Evolutionary conservation across 495 filamentous ascomycete genomes (phyloP), one percentile per base, ranked within the genome.

Genomic region (Xylaria venustula): DNA sequence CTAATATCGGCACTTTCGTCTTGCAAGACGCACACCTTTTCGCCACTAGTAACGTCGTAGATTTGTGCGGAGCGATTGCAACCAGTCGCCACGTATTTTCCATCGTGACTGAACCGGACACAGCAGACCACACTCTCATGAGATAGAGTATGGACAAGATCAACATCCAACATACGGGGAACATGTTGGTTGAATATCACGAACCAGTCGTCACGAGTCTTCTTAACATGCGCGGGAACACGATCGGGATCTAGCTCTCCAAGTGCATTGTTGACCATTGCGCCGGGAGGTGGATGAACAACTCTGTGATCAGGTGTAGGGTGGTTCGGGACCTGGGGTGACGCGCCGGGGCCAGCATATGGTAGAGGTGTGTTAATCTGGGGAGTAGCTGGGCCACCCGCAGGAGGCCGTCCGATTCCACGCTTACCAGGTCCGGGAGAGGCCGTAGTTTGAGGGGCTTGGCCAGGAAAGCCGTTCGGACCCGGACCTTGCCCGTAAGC

Each of bases 111-210:
- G 75, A 96, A 96, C 51, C 91, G 80, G 20, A 96, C 92, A 72
- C 92, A 95, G 80, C 90, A 94, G 2, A 96, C 91, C 42, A 94
- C 91, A 61, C 90, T 94, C 64, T 95, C 90, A 65, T 95, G 92
- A 58, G 83, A 81, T 14, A 96, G 79, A 17, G 90, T 92, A 70
- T 94, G 91, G n/a, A 93, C 85, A 22, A 95, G 80, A 60, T 95
- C 90, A 32, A 96, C 90, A 69, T 96, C 92, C 50, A 96, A 80
- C 36, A 90, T 83, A 47, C 92, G 89, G 55, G 88, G 89, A 36
- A 95, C 88, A 52, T 86, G 81, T 42, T 90, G 90, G 75, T 96
- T 96, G 79, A 93, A 95, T 56, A 96, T 87, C 30, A 87, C 90
- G 75, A 90, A 93, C 92, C 92, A 95, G 73, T 95, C 91, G 14